These are phyloP conservation scores for Pseudogymnoascus sp. DNA, from an alignment of 2,329 filamentous ascomycete species.

Conservation along the genomic window DNA sequence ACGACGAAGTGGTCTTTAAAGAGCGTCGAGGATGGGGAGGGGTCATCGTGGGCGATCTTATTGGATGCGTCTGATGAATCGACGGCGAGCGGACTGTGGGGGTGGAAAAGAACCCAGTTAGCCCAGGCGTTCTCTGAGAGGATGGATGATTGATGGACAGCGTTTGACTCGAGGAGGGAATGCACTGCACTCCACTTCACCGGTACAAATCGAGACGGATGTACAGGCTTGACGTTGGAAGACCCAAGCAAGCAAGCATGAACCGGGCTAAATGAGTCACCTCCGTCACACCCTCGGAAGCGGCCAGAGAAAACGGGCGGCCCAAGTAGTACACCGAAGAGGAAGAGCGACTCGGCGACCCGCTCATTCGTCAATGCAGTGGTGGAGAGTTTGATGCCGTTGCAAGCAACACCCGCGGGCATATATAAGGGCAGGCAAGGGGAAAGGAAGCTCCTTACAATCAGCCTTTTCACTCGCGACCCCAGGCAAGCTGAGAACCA, in stretches of 20 bases:
- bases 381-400: neutral
- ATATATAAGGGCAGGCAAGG: neutral
- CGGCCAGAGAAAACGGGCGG: neutral
- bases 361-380: slow-evolving; percentile 2
- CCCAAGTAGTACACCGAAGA: slow-evolving; percentile 6
- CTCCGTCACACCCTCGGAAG: slow-evolving; percentile 6
- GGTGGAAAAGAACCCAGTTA: slow-evolving; percentile 7
- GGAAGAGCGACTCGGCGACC: neutral
- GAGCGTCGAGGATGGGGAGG: slow-evolving; percentile 28
- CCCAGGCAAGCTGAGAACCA: neutral
- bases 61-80: slow-evolving; percentile 1
- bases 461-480: neutral
- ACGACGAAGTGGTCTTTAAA: slow-evolving; percentile 30
- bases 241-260: slow-evolving; percentile 4
- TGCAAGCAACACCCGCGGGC: neutral
- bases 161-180: neutral
- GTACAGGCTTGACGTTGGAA: slow-evolving; percentile 3
- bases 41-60: slow-evolving; percentile 27
- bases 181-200: slow-evolving; percentile 2
- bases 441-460: neutral
- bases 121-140: slow-evolving; percentile 3
- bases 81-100: slow-evolving; percentile 5
- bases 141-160: neutral
- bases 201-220: neutral
- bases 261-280: neutral